Conservation (phyloP, 805 yeast species). For the Yamadazyma phyllophila region DNA sequence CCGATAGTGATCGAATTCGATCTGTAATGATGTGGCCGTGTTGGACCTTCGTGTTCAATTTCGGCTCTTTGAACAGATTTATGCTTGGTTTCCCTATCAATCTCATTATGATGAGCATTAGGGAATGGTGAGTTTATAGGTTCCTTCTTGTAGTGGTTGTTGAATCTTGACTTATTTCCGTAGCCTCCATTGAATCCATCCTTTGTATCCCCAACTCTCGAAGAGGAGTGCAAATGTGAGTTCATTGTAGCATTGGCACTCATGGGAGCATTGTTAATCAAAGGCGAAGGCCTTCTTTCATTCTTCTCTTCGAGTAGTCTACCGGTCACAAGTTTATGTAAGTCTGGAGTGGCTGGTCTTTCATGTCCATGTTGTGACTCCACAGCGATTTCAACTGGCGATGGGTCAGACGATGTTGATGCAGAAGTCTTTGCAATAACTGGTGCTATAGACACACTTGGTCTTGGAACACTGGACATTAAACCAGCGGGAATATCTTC, state of each 20-base stretch:
- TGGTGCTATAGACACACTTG: constrained; percentile 20
- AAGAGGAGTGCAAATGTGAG: constrained; percentile 6
- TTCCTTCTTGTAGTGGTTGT: constrained; percentile 50
- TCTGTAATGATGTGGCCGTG: constrained; percentile 30
- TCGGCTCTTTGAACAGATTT: constrained; percentile 20
- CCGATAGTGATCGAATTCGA: constrained; percentile 43
- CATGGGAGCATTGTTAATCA: constrained; percentile 31
- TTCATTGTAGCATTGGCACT: constrained; percentile 20
- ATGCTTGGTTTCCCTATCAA: constrained; percentile 26
- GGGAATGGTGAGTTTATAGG: constrained; percentile 41
- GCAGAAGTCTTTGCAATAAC: constrained; percentile 11
- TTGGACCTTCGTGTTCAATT: constrained; percentile 5
- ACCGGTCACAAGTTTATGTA: neutral
- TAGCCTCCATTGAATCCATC: constrained; percentile 2
- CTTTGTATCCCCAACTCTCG: neutral
- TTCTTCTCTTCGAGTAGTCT: neutral
- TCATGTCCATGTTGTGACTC: neutral
- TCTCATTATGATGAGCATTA: constrained; percentile 35
- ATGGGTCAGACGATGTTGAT: constrained; percentile 2
- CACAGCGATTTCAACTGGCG: neutral
- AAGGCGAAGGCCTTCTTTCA: constrained; percentile 31
- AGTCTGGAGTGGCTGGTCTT: neutral
- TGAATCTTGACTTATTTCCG: constrained; percentile 26
- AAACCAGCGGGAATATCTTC: constrained; percentile 43
- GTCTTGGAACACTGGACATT: constrained; percentile 29